phyloP scores from a whole-genome alignment of 2,329 filamentous ascomycete genomes.

The Arthrobotrys sinensis region DNA sequence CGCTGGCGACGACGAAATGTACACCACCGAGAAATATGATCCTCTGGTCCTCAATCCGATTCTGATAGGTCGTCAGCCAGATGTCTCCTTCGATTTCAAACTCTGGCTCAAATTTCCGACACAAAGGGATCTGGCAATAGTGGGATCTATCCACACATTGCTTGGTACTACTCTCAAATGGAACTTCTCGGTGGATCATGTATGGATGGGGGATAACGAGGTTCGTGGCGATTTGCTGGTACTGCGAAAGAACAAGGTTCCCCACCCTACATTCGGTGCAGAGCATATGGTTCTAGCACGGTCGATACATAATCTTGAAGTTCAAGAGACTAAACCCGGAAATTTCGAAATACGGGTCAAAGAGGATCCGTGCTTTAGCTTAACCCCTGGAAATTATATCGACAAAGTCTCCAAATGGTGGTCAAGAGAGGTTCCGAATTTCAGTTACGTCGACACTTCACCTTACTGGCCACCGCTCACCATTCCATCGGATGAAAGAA shows the following conservation, averaged over 20 bases:
- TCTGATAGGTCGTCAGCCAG: constrained; percentile 17
- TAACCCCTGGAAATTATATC: background rate
- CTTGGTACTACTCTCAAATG: background rate
- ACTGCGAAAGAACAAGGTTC: constrained; percentile 1
- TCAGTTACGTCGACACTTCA: constrained; percentile 7
- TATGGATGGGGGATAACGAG: constrained; percentile 36
- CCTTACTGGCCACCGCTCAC: constrained; percentile 36
- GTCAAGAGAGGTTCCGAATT: constrained; percentile 15
- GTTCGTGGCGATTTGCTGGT: constrained; percentile 23
- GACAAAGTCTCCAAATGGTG: constrained; percentile 11
- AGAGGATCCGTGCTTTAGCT: constrained; percentile 19
- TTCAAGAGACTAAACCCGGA: background rate
- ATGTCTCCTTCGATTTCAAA: background rate
- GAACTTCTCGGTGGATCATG: constrained; percentile 23
- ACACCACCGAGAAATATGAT: constrained; percentile 17
- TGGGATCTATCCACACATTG: background rate
- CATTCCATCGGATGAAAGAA: constrained; percentile 27
- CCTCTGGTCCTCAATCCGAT: constrained; percentile 8
- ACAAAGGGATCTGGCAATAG: constrained; percentile 2
- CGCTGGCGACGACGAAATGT: constrained; percentile 31
- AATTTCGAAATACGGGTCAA: background rate
- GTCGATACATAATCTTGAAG: constrained; percentile 24
- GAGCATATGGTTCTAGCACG: background rate
- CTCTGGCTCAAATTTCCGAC: constrained; percentile 4
- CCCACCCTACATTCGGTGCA: constrained; percentile 19